phyloP scores from a whole-genome alignment of 139 green algal species.

The Asterochloris erici region DNA sequence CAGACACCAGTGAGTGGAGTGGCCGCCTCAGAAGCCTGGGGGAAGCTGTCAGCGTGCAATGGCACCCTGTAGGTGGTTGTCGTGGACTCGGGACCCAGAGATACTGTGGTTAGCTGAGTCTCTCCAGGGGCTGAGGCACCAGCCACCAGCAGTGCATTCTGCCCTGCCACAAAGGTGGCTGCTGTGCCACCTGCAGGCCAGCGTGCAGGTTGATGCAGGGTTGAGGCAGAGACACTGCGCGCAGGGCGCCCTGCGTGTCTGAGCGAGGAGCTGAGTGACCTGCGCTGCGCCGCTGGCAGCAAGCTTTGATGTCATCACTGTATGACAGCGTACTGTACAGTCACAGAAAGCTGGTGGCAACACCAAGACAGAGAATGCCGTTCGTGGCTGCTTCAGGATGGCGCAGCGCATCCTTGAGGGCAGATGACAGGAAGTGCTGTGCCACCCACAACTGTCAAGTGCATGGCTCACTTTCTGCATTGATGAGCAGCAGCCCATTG shows the following conservation, averaged over 20 bases:
- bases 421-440: neutral
- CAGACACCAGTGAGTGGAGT: neutral
- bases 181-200: neutral
- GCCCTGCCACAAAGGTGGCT: neutral
- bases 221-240: neutral
- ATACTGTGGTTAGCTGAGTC: neutral
- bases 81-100: neutral
- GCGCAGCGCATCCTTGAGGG: neutral
- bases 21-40: constrained; percentile 1
- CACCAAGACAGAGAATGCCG: neutral
- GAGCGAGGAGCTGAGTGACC: neutral
- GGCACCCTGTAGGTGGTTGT: neutral
- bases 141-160: neutral
- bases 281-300: neutral
- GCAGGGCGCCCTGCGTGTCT: neutral
- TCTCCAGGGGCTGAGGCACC: neutral
- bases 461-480: neutral
- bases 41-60: neutral
- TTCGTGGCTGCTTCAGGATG: neutral
- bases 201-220: neutral
- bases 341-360: neutral
- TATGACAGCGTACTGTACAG: neutral
- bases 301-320: neutral
- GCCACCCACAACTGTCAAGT: neutral
- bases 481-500: neutral